phyloP scores from a whole-genome alignment of 768 basidiomycete species.

The Cubamyces sp. region DNA sequence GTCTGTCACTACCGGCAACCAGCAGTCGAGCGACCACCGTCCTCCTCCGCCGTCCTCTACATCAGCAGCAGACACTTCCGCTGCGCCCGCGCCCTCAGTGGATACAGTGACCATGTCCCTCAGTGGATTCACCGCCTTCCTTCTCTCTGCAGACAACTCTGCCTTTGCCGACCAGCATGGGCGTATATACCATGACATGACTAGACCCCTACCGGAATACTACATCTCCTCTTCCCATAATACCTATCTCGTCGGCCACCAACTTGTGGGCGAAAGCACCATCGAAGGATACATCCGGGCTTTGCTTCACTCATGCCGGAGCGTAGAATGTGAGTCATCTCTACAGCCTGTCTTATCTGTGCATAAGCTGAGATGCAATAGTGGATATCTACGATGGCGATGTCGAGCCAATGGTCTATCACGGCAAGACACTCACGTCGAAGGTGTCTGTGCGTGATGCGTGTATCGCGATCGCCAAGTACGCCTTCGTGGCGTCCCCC shows the following conservation, averaged over 20 bases:
- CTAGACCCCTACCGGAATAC: slow-evolving; percentile 83
- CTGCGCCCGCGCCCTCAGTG: slow-evolving; percentile 10
- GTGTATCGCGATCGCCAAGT: slow-evolving; percentile 82
- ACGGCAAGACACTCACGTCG: slow-evolving; percentile 86
- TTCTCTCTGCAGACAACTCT: slow-evolving; percentile 79
- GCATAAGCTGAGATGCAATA: slow-evolving; percentile 36
- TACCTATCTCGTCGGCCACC: slow-evolving; percentile 86
- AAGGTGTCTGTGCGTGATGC: slow-evolving; percentile 82
- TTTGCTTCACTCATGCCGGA: slow-evolving; percentile 86
- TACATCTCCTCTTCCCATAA: slow-evolving; percentile 92
- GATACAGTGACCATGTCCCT: slow-evolving; percentile 46
- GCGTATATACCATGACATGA: slow-evolving; percentile 82
- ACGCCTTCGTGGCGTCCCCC: slow-evolving; percentile 88
- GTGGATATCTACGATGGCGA: slow-evolving; percentile 95
- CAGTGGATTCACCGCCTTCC: slow-evolving; percentile 76
- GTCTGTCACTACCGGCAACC: slow-evolving; percentile 14
- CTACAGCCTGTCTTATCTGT: neutral
- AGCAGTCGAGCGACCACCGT: neutral
- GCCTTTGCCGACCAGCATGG: slow-evolving; percentile 56
- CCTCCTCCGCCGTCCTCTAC: too few relatives aligned
- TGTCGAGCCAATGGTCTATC: slow-evolving; percentile 80
- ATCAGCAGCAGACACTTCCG: neutral
- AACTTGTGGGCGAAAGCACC: slow-evolving; percentile 86
- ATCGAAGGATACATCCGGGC: slow-evolving; percentile 94
- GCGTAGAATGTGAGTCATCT: slow-evolving; percentile 78